These are phyloP conservation scores for Cercospora canescens DNA, from an alignment of 2,329 filamentous ascomycete species.

Conservation along the genomic window DNA sequence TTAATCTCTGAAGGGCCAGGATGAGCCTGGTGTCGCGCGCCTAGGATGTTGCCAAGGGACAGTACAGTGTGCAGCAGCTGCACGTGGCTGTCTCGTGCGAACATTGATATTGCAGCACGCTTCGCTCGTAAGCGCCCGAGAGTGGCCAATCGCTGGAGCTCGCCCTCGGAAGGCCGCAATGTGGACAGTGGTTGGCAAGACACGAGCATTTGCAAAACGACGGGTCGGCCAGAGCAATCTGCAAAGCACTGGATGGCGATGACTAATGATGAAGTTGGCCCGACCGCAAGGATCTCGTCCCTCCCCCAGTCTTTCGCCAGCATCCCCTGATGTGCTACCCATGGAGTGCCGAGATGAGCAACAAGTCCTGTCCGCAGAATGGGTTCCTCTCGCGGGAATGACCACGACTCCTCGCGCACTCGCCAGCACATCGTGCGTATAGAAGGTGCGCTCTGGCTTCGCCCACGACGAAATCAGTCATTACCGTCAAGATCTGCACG, in stretches of 20 bases:
- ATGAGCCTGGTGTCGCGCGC: not conserved
- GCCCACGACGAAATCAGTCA: not conserved
- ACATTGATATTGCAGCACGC: not conserved
- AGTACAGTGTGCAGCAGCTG: not conserved
- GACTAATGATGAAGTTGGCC: not conserved
- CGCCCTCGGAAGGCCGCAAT: not conserved
- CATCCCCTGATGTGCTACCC: not conserved
- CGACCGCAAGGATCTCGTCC: not conserved
- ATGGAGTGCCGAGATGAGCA: slow-evolving; percentile 1
- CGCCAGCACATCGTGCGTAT: not conserved
- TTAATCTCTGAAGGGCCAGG: not conserved
- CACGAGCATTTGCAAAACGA: not conserved
- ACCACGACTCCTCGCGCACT: not conserved
- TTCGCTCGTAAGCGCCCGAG: not conserved
- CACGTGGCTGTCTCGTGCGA: not conserved
- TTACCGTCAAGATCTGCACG: not conserved
- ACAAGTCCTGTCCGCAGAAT: not conserved
- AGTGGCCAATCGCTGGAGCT: not conserved
- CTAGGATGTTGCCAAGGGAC: not conserved
- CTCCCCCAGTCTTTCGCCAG: not conserved
- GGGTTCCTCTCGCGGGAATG: not conserved
- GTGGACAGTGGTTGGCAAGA: not conserved
- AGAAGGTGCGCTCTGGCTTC: not conserved
- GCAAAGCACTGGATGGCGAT: not conserved
- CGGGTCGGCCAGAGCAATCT: not conserved